A percentile compares a stretch with the other conserved stretches of the same genome.
These are phyloP conservation scores for Sporothrix brasiliensis DNA, from an alignment of 2,329 filamentous ascomycete genomes.

Conservation along the genomic window DNA sequence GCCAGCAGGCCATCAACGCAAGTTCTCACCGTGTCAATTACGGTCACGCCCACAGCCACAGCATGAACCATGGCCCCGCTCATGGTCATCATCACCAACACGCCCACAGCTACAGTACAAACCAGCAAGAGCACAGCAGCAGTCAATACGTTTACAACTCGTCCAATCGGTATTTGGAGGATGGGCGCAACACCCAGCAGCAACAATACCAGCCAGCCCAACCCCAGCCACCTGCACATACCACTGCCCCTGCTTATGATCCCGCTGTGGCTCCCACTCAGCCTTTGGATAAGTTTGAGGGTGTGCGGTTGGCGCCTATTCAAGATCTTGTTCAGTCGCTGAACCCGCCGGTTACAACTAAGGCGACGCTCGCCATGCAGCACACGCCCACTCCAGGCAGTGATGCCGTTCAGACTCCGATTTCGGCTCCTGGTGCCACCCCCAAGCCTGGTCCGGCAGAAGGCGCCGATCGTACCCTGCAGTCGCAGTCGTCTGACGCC, in stretches of 20 bases:
- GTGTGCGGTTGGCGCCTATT: constrained; percentile 32
- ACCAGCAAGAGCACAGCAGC: background rate
- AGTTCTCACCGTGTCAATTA: background rate
- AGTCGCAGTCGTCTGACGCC: background rate
- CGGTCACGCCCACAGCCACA: background rate
- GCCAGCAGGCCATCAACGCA: background rate
- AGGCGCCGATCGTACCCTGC: background rate
- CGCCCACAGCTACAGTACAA: background rate
- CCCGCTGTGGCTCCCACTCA: background rate
- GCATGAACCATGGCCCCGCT: background rate
- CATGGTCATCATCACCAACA: background rate
- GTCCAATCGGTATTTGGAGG: background rate
- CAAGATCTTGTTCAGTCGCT: constrained; percentile 11
- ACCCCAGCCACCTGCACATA: background rate
- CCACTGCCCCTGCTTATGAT: background rate
- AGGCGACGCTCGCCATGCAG: background rate
- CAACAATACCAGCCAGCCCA: background rate
- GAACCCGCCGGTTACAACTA: background rate
- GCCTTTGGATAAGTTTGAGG: constrained; percentile 27
- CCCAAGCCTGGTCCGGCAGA: background rate
- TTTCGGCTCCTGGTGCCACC: background rate
- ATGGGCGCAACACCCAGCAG: constrained; percentile 5
- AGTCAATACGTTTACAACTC: background rate
- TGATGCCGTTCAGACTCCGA: background rate
- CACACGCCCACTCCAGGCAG: background rate